These are phyloP conservation scores for Hawksworthiomyces lignivorus DNA, from an alignment of 2,329 filamentous ascomycete species.

Conservation along the genomic window DNA sequence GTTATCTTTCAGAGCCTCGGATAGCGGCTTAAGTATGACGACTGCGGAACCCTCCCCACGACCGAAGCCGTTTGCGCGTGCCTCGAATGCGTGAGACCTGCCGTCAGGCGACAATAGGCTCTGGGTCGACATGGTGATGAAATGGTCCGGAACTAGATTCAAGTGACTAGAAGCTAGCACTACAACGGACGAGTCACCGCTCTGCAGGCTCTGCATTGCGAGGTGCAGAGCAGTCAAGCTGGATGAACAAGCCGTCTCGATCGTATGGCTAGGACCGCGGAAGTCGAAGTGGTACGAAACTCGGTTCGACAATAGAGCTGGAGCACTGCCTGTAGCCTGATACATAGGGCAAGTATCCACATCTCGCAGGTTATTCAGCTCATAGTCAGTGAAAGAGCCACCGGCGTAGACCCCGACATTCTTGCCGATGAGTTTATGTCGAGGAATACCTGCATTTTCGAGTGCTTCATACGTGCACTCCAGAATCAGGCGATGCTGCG, in stretches of 20 bases:
- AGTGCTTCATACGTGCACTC: slow-evolving; percentile 31
- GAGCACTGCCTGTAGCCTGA: slow-evolving; percentile 33
- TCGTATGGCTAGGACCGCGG: slow-evolving; percentile 59
- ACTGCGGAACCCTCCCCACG: slow-evolving; percentile 33
- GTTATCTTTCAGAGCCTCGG: slow-evolving; percentile 37
- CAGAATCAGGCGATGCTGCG: slow-evolving; percentile 27
- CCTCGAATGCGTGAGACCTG: slow-evolving; percentile 72
- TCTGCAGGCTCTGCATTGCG: slow-evolving; percentile 63
- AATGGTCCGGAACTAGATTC: slow-evolving; percentile 33
- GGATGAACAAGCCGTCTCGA: slow-evolving; percentile 73
- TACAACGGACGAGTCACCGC: slow-evolving; percentile 67
- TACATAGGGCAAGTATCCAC: slow-evolving; percentile 18
- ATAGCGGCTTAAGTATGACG: slow-evolving; percentile 38
- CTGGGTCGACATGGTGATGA: slow-evolving; percentile 72
- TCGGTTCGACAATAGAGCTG: slow-evolving; percentile 25
- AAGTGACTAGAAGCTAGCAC: slow-evolving; percentile 46
- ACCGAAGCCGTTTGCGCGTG: slow-evolving; percentile 65
- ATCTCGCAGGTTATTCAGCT: slow-evolving; percentile 8
- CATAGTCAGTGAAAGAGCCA: slow-evolving; percentile 30
- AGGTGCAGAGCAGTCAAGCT: slow-evolving; percentile 64
- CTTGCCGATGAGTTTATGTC: slow-evolving; percentile 24
- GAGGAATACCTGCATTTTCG: slow-evolving; percentile 27
- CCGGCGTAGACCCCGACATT: slow-evolving; percentile 34
- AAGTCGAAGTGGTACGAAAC: slow-evolving; percentile 62
- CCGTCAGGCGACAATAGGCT: slow-evolving; percentile 68